Conservation (phyloP, 495 filamentous ascomycete species). For the Neurospora sp. region DNA sequence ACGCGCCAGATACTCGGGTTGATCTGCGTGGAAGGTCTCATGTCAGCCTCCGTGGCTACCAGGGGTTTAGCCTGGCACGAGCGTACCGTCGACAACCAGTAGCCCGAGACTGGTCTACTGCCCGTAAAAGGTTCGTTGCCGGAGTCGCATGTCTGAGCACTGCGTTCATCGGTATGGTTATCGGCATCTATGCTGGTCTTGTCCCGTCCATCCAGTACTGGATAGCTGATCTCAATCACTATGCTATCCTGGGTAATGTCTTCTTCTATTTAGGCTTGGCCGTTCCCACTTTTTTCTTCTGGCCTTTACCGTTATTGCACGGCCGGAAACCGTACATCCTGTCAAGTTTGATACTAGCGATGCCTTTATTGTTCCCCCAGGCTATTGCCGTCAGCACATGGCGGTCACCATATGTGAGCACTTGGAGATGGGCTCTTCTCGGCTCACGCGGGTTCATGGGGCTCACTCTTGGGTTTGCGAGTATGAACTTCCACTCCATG, state of each 20-base stretch:
- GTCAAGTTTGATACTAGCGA: conserved; percentile 49
- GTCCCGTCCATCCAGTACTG: conserved; percentile 66
- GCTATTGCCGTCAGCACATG: conserved; percentile 47
- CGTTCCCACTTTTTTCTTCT: conserved; percentile 55
- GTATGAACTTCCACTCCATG: conserved; percentile 61
- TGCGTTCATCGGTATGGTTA: conserved; percentile 52
- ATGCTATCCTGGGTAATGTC: conserved; percentile 62
- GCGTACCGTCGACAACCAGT: conserved; percentile 44
- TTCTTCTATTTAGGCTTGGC: conserved; percentile 58
- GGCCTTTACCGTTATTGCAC: conserved; percentile 68
- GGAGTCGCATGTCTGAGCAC: conserved; percentile 61
- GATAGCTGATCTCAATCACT: conserved; percentile 54
- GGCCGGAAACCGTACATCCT: conserved; percentile 68
- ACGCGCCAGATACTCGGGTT: conserved; percentile 9
- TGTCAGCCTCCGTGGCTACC: conserved; percentile 32
- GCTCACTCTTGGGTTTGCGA: conserved; percentile 59
- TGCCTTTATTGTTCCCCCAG: conserved; percentile 67
- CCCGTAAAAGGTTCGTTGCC: conserved; percentile 56
- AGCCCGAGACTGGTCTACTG: conserved; percentile 55
- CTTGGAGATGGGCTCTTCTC: conserved; percentile 50
- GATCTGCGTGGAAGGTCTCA: conserved; percentile 29
- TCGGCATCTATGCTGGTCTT: conserved; percentile 67
- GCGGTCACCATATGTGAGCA: conserved; percentile 45
- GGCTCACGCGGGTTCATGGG: conserved; percentile 54
- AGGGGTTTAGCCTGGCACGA: conserved; percentile 42